Evolutionary conservation across 2,329 filamentous ascomycete species (phyloP).

Genomic region (Fonsecaea monophora): DNA sequence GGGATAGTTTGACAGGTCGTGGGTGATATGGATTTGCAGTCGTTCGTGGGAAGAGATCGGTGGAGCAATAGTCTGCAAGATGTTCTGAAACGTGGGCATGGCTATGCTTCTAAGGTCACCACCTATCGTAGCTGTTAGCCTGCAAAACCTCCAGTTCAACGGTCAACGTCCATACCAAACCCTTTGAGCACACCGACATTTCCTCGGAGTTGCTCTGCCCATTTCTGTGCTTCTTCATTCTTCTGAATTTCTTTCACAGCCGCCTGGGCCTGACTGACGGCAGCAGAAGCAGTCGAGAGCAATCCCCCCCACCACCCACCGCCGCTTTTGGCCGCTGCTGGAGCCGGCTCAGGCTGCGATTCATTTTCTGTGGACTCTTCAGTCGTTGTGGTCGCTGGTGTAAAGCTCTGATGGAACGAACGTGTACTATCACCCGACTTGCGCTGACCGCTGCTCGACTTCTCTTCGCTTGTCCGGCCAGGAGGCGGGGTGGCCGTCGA

Average conservation of each 20-base stretch:
- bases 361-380: conserved; percentile 50
- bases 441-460: conserved; percentile 56
- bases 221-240: conserved; percentile 94
- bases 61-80: conserved; percentile 92
- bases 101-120: conserved; percentile 86
- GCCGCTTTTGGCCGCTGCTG: conserved; percentile 63
- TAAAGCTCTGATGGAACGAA: conserved; percentile 74
- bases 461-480: conserved; percentile 71
- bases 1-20: conserved; percentile 93
- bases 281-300: conserved; percentile 75
- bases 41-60: conserved; percentile 97
- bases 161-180: conserved; percentile 66
- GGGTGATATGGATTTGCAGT: conserved; percentile 94
- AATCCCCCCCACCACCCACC: conserved; percentile 87
- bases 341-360: conserved; percentile 65
- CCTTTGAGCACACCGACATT: conserved; percentile 81
- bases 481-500: conserved; percentile 58
- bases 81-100: conserved; percentile 90
- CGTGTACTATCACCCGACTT: conserved; percentile 80
- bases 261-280: conserved; percentile 87
- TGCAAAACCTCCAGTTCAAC: not conserved
- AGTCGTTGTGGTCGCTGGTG: conserved; percentile 68
- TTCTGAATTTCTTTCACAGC: conserved; percentile 94
- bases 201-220: conserved; percentile 90
- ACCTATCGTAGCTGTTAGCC: conserved; percentile 59